Evolutionary conservation across 1,284 basidiomycete species (phyloP), one percentile per base, ranked within the genome.

Genomic region (Laetiporus sulphureus): DNA sequence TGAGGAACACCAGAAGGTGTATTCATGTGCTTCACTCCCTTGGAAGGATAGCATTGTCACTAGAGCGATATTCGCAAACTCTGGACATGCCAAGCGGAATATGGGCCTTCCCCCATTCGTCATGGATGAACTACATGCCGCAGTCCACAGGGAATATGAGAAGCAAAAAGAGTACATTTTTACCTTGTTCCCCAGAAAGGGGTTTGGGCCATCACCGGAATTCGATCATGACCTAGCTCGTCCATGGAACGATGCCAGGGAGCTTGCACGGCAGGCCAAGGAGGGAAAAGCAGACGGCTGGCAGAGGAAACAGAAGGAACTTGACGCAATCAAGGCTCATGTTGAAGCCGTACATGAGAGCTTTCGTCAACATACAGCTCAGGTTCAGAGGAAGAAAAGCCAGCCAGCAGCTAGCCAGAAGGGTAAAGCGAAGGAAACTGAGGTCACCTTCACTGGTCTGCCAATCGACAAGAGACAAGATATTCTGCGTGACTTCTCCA

Each of bases 381-480:
- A 8, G 37, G 40, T 20, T 25, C 37, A 46, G 49, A 36, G 39
- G 12, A 42, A 16, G 36, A 39, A 38, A 30, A 6, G 5, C 23
- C 22, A 38, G 24, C 21, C 4, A 2, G 25, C 35, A n/a, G 13
- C 1, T 2, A n/a, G n/a, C 1, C 22, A 27, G 20, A 36, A 35
- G 22, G 42, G 21, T 31, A 45, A 49, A 30, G 25, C 15, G 8
- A 49, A 47, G 32, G n/a, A n/a, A n/a, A n/a, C n/a, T n/a, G n/a
- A n/a, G n/a, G 44, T 21, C 32, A 27, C 35, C n/a, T 75, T 75
- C 53, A 69, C 72, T 5, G 55, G 53, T 0, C 55, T 67, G 13
- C 60, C 62, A 0, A 75, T 75, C 45, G 64, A 71, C 47, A 50
- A 51, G 11, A 63, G 74, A 4, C 75, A 77, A 50, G 69, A 76